Conservation (phyloP, 2,329 filamentous ascomycete species). For the Diplodia intermedia region DNA sequence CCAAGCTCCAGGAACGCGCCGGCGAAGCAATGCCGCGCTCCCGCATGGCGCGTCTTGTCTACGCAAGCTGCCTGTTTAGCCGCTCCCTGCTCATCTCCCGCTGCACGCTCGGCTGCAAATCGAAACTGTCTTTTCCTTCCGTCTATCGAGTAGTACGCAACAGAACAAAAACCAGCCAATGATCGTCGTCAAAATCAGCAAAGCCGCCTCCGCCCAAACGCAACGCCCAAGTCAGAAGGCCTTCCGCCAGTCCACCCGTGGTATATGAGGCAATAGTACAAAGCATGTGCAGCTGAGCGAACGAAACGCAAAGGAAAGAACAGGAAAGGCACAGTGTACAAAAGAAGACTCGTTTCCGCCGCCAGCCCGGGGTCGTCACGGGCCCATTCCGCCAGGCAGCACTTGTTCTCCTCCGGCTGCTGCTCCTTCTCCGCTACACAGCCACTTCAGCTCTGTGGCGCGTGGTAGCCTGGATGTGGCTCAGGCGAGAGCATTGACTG, state of each 20-base stretch:
- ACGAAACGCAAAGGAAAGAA: slow-evolving; percentile 5
- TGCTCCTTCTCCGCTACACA: not conserved
- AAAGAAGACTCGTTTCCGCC: slow-evolving; percentile 20
- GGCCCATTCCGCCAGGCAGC: not conserved
- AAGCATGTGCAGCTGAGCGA: not conserved
- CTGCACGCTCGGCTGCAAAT: not conserved
- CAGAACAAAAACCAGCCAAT: slow-evolving; percentile 3
- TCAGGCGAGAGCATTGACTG: slow-evolving; percentile 48
- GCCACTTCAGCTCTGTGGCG: slow-evolving; percentile 1
- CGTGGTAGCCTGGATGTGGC: slow-evolving; percentile 24
- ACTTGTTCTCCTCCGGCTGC: not conserved
- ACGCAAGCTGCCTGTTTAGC: slow-evolving; percentile 21
- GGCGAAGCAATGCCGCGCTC: slow-evolving; percentile 24
- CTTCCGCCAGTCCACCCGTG: slow-evolving; percentile 17
- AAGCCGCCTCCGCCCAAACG: not conserved
- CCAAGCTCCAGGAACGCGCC: slow-evolving; percentile 8
- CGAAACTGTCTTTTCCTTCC: not conserved
- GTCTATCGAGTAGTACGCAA: slow-evolving; percentile 7
- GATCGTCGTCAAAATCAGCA: not conserved
- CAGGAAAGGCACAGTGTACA: not conserved
- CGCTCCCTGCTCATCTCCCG: slow-evolving; percentile 13
- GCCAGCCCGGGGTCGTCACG: slow-evolving; percentile 16
- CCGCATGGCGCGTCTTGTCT: slow-evolving; percentile 26
- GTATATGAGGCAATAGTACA: slow-evolving; percentile 28
- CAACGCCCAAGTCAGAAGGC: slow-evolving; percentile 21